Evolutionary conservation across 2,329 filamentous ascomycete species (phyloP), one percentile per base, ranked within the genome.

Genomic region (Diaporthe vexans): DNA sequence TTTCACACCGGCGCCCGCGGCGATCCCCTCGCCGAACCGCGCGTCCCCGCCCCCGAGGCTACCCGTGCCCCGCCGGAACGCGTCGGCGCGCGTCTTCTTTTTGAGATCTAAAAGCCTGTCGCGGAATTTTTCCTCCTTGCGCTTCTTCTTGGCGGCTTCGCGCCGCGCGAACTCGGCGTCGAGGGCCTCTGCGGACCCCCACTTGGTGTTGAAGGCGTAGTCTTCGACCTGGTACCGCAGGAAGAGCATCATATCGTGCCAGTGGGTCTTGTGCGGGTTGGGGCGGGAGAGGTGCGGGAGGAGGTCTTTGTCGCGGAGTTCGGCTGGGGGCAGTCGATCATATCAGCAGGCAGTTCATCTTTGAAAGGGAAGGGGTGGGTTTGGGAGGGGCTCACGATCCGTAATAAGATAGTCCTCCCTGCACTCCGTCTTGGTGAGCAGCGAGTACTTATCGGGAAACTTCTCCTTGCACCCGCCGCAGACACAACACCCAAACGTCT

Each of bases 191-290:
- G 94, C 84, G 0, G 93, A 95, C 0, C 97, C 97, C 97, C 97
- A 99, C 85, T 98, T 98, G 77, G 91, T 91, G 1, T 89, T 91
- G 79, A 98, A 93, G 0, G 96, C 97, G 81, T 98, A 98, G 73
- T 95, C 95, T 81, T 99, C 97, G 2, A 99, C 94, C 81, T 99
- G 97, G 75, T 91, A 97, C 0, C 97, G 93, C 29, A 99, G 87
- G 81, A 97, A 99, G 3, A 99, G 89, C 93, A 98, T 98, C 97
- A 99, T 99, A 86, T 97, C 95, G 83, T 98, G 95, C 94, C 95
- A 99, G 74, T 95, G 95, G 0, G 94, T 92, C 82, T 98, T 98
- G 84, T 98, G 97, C 0, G 97, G 97, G 79, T 99, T 99, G 1
- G 97, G 96, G 46, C 93, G 92, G 71, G 94, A 93, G 11, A 99